Base-by-base conservation (phyloP, 768 basidiomycete genomes). In the Exsudoporus frostii region DNA sequence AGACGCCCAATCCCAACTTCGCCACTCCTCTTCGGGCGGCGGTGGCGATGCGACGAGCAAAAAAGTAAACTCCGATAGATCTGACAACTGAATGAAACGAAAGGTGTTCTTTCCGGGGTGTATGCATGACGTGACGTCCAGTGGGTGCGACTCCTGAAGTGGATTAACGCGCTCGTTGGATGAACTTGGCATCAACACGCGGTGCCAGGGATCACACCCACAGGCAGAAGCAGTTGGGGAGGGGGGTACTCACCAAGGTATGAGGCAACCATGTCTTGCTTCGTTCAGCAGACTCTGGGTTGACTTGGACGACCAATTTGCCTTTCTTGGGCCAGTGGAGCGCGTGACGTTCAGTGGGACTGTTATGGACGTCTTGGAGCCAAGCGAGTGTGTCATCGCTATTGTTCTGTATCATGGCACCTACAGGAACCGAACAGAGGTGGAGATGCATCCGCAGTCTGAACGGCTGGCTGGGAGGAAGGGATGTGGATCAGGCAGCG, bases 41-140 rank as follows among this genome's bases (percentile, higher is more conserved):
- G 58, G 57, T n/a, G 51, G 60, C 39, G 64, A 70, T 6, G 77
- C 77, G 50, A 68, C 69, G 52, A 82, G 72, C 20, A 77, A 64
- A 56, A 83, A 82, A 2, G 74, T 66, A 51, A 65, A 74, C 27
- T 75, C 65, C 17, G 72, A 65, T 58, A 80, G 65, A 45, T 68
- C 63, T 7, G 71, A 71, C 15, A 84, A 65, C 32, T 82, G 81
- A 39, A 83, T 76, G 50, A 83, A 73, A 34, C 76, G 73, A 48
- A 84, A 63, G 5, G 70, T 62, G 63, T 84, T 84, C 36, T 55
- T 63, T 9, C 82, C 82, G 38, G 73, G 68, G 30, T 57, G 66
- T 1, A 83, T 58, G 53, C 62, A 66, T 4, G 68, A 42, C 37
- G 79, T 77, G 42, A 83, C 67, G 43, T 80, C 72, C 20, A 78